phyloP scores from a whole-genome alignment of 257 asterid genomes.

The Cinchona pubescens region DNA sequence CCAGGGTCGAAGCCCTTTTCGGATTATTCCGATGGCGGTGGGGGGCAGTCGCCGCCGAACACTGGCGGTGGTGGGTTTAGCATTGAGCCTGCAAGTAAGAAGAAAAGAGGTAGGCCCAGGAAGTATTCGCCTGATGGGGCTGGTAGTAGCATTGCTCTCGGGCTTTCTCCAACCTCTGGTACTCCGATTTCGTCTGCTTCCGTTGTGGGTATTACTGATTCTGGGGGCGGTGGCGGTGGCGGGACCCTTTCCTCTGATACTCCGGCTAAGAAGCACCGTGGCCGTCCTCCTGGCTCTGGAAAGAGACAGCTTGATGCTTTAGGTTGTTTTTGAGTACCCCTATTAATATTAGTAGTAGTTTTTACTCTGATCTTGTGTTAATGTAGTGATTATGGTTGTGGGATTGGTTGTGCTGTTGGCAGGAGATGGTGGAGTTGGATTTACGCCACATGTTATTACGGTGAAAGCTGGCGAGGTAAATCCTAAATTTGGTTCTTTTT shows the following conservation, averaged over 20 bases:
- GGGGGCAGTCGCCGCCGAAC: conserved; percentile 33
- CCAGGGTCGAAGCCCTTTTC: conserved; percentile 30
- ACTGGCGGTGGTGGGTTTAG: conserved; percentile 35
- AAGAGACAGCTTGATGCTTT: conserved; percentile 50
- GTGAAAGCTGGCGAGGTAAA: conserved; percentile 51
- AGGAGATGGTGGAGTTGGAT: conserved; percentile 48
- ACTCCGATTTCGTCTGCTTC: conserved; percentile 40
- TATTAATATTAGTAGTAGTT: neutral
- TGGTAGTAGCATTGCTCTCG: conserved; percentile 57
- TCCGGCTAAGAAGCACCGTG: conserved; percentile 40
- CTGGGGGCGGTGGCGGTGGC: conserved; percentile 41
- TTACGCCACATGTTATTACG: conserved; percentile 51
- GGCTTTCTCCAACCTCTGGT: conserved; percentile 60
- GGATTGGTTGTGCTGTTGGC: conserved; percentile 15
- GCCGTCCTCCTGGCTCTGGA: conserved; percentile 56
- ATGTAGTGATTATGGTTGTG: neutral
- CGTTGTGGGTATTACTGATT: conserved; percentile 17
- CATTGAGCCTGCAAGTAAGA: conserved; percentile 61
- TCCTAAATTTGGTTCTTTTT: conserved; percentile 1
- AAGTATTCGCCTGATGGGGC: conserved; percentile 69
- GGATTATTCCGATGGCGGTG: conserved; percentile 52
- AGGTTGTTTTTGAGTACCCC: conserved; percentile 22
- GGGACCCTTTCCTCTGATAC: conserved; percentile 36
- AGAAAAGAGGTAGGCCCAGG: conserved; percentile 86
- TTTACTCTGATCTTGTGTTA: neutral